phyloP scores from a whole-genome alignment of 305 asterid species.

The Andrographis paniculata region DNA sequence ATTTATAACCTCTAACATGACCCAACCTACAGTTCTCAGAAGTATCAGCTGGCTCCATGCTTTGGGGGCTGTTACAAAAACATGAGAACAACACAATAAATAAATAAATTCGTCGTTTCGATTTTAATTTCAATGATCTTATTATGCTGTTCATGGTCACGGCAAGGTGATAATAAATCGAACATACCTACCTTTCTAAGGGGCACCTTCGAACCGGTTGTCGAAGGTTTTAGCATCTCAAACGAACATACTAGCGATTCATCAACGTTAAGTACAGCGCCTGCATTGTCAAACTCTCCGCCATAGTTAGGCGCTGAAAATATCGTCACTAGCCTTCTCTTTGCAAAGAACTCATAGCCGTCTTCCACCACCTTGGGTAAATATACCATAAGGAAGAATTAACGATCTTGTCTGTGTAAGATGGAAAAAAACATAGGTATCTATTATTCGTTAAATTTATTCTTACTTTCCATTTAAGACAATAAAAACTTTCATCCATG shows the following conservation, averaged over 20 bases:
- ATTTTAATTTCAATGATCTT: no score
- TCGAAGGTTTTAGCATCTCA: constrained; percentile 57
- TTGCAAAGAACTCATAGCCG: constrained; percentile 81
- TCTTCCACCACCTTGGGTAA: constrained; percentile 71
- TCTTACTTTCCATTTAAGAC: neutral
- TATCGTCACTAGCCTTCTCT: constrained; percentile 63
- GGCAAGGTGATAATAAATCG: no score
- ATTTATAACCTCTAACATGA: no score
- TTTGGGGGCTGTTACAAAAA: constrained; percentile 47
- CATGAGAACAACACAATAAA: neutral
- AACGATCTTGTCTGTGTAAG: no score
- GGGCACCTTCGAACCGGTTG: constrained; percentile 36
- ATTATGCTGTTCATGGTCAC: no score
- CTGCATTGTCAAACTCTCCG: constrained; percentile 82
- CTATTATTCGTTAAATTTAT: no score
- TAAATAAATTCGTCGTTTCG: neutral
- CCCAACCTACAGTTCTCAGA: constrained; percentile 10
- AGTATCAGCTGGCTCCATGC: constrained; percentile 32
- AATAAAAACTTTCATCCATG: no score
- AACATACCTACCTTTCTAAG: constrained; percentile 57
- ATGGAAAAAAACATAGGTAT: no score
- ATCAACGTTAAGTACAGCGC: constrained; percentile 79
- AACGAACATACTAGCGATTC: constrained; percentile 69
- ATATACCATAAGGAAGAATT: constrained; percentile 8
- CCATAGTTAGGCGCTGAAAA: constrained; percentile 88